phyloP scores from a whole-genome alignment of 1,139 yeast species.

The Candida sp. region DNA sequence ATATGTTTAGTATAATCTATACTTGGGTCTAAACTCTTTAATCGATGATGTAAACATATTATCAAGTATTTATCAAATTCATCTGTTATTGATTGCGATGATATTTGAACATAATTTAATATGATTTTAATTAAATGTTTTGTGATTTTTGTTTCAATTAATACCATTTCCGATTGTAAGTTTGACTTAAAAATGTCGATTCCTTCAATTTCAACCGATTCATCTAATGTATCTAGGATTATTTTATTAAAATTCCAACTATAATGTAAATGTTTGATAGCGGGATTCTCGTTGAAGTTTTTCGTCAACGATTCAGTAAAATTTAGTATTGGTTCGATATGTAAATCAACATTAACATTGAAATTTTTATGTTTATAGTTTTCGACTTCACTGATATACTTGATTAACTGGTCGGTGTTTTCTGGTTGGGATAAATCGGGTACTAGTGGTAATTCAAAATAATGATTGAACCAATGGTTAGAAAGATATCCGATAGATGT shows the following conservation, averaged over 20 bases:
- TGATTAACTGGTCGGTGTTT: conserved; percentile 9
- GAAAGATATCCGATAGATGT: conserved; percentile 11
- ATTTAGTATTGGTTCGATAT: conserved; percentile 2
- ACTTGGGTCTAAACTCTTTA: conserved; percentile 6
- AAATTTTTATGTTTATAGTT: conserved; percentile 14
- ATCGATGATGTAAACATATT: conserved; percentile 16
- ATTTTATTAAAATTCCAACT: conserved; percentile 23
- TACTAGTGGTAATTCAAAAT: conserved; percentile 17
- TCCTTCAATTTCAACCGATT: conserved; percentile 5
- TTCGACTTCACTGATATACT: conserved; percentile 16
- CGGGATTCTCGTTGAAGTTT: conserved; percentile 19
- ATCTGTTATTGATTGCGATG: conserved; percentile 5
- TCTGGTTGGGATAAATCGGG: conserved; percentile 12
- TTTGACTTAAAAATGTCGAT: conserved; percentile 3
- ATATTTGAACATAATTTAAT: conserved; percentile 10
- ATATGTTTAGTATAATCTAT: conserved; percentile 4
- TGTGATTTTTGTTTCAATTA: conserved; percentile 13
- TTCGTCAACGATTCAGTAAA: conserved; percentile 12
- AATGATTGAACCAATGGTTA: conserved; percentile 11
- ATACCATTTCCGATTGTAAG: conserved; percentile 6
- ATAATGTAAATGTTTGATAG: conserved; percentile 21
- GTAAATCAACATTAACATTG: conserved; percentile 2
- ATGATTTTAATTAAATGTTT: conserved; percentile 16
- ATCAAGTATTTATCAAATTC: conserved; percentile 27
- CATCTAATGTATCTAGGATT: conserved; percentile 15